Evolutionary conservation across 805 yeast species (phyloP), one percentile per base, ranked within the genome.

Genomic region (Grigorovia transvaalensis): DNA sequence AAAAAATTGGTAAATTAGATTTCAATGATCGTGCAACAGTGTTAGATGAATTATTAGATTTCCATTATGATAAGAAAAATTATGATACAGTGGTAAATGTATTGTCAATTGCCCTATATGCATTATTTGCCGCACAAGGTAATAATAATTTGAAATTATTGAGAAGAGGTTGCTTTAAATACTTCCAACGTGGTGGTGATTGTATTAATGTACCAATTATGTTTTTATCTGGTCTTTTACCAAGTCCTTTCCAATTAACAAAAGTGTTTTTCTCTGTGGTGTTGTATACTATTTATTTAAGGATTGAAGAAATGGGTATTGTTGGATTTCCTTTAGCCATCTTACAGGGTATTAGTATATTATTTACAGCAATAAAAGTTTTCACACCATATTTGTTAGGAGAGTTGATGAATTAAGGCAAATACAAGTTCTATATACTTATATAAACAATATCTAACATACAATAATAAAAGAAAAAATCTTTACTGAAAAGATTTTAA

Each of bases 231-330:
- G 99, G 97, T 15, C 74, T 88, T 62, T 69, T 79, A 51, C 95
- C 95, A 47, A 76, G 74, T 57, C 96, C 97, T 13, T 72, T 78
- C 64, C 61, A 79, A 47, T 75, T 93, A 55, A 81, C 95, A 63
- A 78, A 82, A 67, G 96, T 91, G 60, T 93, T 93, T 70, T 88
- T 88, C 69, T 76, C 84, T 47, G 98, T 93, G 49, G 98, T 96
- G 1, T 78, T 91, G 59, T 90, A 85, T 66, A 78, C 91, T 7
- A 81, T 91, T 51, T 80, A 76, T 61, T 65, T 82, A 58, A 89
- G 90, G 69, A 80, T 85, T 58, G 62, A 63, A 30, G 80, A 75
- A 27, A 75, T 81, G 53, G 97, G 97, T 2, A 46, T 81, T 13
- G 52, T 73, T 0, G 82, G 85, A 6, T 74, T 85, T 62, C 93